Base-by-base conservation (phyloP, 1,284 basidiomycete species). In the Mrakiaceae sp. region DNA sequence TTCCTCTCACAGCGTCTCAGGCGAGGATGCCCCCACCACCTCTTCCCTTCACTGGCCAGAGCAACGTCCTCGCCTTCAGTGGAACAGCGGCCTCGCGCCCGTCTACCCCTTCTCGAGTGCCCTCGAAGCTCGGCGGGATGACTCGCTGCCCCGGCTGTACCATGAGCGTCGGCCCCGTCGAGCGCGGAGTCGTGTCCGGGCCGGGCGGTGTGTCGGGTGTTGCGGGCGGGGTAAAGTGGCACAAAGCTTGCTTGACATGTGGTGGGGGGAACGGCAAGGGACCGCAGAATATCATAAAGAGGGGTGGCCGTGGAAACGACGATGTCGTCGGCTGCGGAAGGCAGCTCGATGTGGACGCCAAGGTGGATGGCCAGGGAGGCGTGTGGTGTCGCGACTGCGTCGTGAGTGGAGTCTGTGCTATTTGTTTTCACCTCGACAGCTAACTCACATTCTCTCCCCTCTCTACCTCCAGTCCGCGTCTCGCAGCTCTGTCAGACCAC, bases 381-480 rank as follows among this genome's bases (percentile, higher is more conserved):
- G 82, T 89, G 43, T 90, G 87, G 86, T 90, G 88, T 74, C 79
- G 87, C 68, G 87, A 88, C 74, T 90, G 88, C 73, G 77, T 85
- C 72, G 88, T 90, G 72, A 55, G 66, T 69, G 27, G 27, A 9
- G 9, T 61, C 39, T 44, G 42, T 52, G 10, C 48, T n/a, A 16
- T 40, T 42, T 49, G 39, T 56, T 14, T 44, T 12, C 54, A 50
- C 39, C 27, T 11, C 51, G 52, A 53, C 7, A 5, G 5, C 4
- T 59, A 7, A n/a, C 5, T n/a, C 9, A 9, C 50, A 12, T 51
- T 50, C 42, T 50, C 5, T 27, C 27, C 27, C 27, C 27, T 27
- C 27, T 4, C 43, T 60, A 4, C 46, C 50, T 14, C 11, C 48
- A 60, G 48, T 5, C 47, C 46, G 52, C 39, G 7, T 62, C 60